A percentile compares a stretch with the other conserved stretches of the same genome.
Conservation (phyloP, 106 monocot species). For the Dendrobium nobile region DNA sequence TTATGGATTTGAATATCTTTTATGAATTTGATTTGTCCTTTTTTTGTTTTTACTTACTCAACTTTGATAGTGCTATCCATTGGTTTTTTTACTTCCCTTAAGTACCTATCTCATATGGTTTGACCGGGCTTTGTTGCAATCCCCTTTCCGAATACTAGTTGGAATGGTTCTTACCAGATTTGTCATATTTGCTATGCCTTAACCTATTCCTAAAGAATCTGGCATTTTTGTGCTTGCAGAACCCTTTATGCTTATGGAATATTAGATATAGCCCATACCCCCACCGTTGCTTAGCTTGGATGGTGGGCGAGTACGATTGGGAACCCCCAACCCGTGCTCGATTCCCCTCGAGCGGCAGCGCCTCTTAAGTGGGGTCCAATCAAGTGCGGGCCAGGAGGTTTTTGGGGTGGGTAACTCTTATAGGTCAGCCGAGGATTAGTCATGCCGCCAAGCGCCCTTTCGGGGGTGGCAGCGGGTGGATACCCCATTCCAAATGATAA, state of each 20-base stretch:
- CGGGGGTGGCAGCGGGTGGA: too few relatives aligned
- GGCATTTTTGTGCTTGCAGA: background rate
- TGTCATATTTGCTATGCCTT: background rate
- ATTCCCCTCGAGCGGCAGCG: too few relatives aligned
- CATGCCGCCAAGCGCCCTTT: too few relatives aligned
- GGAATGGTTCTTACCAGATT: background rate
- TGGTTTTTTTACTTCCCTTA: background rate
- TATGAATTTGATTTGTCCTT: background rate
- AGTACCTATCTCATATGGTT: background rate
- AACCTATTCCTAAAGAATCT: background rate
- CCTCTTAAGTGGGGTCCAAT: too few relatives aligned
- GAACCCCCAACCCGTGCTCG: too few relatives aligned
- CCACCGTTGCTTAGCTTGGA: too few relatives aligned
- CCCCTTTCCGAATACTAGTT: background rate
- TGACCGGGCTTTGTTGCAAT: background rate
- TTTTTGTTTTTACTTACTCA: background rate
- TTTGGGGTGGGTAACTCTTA: too few relatives aligned
- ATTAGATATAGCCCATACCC: too few relatives aligned
- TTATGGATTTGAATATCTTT: background rate
- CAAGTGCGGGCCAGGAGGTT: too few relatives aligned
- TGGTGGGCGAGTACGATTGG: too few relatives aligned
- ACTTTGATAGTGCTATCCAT: background rate
- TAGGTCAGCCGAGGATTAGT: too few relatives aligned
- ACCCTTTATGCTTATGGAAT: background rate
- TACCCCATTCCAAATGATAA: too few relatives aligned